A percentile compares a stretch with the other conserved stretches of the same genome.
Evolutionary conservation across 768 basidiomycete species (phyloP).

Genomic region (Stropharia rugosoannulata): DNA sequence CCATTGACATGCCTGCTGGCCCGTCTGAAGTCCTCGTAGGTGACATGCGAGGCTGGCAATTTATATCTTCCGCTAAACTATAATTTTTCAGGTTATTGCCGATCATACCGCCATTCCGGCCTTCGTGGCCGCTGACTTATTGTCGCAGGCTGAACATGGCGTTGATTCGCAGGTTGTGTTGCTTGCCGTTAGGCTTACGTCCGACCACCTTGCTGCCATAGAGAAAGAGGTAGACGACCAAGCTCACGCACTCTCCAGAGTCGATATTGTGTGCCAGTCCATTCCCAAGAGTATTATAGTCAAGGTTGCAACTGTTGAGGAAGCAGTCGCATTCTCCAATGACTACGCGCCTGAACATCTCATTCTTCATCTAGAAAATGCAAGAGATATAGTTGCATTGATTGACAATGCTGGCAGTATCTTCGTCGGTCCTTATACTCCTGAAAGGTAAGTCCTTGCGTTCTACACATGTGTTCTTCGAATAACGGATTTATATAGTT

Average conservation of each 20-base stretch:
- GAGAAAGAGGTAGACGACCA: conserved; percentile 86
- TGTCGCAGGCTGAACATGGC: conserved; percentile 98
- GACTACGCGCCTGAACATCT: conserved; percentile 99
- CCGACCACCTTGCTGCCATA: conserved; percentile 64
- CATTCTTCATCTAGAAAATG: conserved; percentile 83
- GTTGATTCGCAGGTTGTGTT: conserved; percentile 98
- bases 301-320: conserved; percentile 58
- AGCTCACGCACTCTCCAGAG: conserved; percentile 81
- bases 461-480: neutral
- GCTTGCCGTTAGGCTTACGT: conserved; percentile 71
- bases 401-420: conserved; percentile 96
- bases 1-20: conserved; percentile 99
- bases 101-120: conserved; percentile 83
- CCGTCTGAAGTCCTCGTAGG: conserved; percentile 95
- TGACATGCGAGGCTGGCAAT: conserved; percentile 12
- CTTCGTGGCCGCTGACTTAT: conserved; percentile 94
- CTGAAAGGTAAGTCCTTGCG: conserved; percentile 74
- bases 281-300: conserved; percentile 91
- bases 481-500: conserved; percentile 46
- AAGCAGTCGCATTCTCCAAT: conserved; percentile 89
- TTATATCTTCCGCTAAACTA: neutral
- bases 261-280: conserved; percentile 88
- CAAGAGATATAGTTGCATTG: conserved; percentile 55
- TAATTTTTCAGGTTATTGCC: conserved; percentile 77
- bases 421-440: conserved; percentile 93